Evolutionary conservation across 2,329 filamentous ascomycete genomes (phyloP).

Genomic region (Trichoderma koningii): DNA sequence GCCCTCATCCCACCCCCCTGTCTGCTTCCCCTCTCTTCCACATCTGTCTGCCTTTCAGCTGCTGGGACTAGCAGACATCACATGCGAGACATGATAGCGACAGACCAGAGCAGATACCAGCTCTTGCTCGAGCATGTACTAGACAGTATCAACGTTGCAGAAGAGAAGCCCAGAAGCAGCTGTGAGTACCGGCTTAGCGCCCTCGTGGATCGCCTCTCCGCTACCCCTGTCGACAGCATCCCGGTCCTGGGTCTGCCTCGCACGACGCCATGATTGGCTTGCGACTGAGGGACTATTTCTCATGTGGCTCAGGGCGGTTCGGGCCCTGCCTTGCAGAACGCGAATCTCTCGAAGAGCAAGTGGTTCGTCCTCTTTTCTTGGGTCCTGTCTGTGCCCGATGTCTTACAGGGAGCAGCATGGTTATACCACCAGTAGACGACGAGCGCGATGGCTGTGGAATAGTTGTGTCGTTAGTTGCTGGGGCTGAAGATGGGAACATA

Average conservation of each 20-base stretch:
- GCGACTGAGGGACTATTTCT: neutral
- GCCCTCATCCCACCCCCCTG: neutral
- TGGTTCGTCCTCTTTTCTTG: neutral
- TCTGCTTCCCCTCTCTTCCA: neutral
- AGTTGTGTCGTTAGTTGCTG: neutral
- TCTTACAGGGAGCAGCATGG: neutral
- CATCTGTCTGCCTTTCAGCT: neutral
- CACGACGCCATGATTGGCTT: conserved; percentile 14
- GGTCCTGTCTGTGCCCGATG: conserved; percentile 3
- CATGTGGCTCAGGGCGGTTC: conserved; percentile 22
- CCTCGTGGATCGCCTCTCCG: neutral
- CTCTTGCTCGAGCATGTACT: neutral
- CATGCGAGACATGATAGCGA: neutral
- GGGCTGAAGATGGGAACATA: conserved; percentile 5
- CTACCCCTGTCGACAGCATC: neutral
- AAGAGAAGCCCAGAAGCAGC: neutral
- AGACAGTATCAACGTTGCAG: neutral
- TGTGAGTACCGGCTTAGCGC: neutral
- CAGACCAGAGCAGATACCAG: neutral
- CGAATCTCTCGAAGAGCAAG: too few species aligned
- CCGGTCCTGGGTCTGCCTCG: conserved; percentile 7
- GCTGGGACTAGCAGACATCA: conserved; percentile 7
- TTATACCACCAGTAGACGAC: too few species aligned
- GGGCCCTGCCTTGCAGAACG: neutral
- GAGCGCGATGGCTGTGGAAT: too few species aligned